These are phyloP conservation scores for Diaporthe sp. DNA, from an alignment of 2,329 filamentous ascomycete genomes.

Conservation along the genomic window DNA sequence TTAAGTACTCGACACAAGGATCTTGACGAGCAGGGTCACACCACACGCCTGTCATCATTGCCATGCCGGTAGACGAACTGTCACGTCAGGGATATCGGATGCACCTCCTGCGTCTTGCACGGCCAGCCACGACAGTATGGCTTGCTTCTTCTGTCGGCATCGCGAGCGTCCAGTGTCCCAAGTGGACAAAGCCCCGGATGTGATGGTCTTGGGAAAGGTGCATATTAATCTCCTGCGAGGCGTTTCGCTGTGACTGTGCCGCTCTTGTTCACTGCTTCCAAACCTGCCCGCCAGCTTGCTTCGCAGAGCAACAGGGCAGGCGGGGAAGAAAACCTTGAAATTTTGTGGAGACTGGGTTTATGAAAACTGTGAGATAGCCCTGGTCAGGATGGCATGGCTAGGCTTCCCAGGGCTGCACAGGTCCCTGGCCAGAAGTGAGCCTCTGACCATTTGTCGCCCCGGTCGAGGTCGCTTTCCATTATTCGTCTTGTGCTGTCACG, in stretches of 20 bases:
- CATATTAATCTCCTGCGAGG: constrained; percentile 32
- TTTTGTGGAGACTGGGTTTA: neutral
- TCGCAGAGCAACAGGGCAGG: neutral
- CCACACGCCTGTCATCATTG: constrained; percentile 22
- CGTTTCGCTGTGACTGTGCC: constrained; percentile 32
- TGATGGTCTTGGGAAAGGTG: constrained; percentile 33
- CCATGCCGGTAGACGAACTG: constrained; percentile 30
- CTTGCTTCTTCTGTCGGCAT: constrained; percentile 19
- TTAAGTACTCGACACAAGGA: neutral
- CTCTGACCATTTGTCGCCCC: neutral
- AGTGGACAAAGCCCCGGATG: constrained; percentile 14
- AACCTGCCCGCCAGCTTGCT: neutral
- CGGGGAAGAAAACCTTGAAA: neutral
- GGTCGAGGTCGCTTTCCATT: neutral
- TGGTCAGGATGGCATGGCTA: neutral
- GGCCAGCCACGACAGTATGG: constrained; percentile 4
- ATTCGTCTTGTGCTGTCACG: neutral
- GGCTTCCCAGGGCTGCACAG: neutral
- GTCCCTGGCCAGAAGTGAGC: constrained; percentile 5
- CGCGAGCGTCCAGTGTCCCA: constrained; percentile 18
- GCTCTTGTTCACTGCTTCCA: constrained; percentile 1
- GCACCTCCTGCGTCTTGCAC: constrained; percentile 23
- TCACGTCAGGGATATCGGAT: constrained; percentile 17
- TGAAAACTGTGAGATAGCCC: neutral
- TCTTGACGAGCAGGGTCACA: constrained; percentile 17